A percentile compares a stretch with the other conserved stretches of the same genome.
These are phyloP conservation scores for Torrubiellomyces zombiae DNA, from an alignment of 2,329 filamentous ascomycete genomes.

Conservation along the genomic window DNA sequence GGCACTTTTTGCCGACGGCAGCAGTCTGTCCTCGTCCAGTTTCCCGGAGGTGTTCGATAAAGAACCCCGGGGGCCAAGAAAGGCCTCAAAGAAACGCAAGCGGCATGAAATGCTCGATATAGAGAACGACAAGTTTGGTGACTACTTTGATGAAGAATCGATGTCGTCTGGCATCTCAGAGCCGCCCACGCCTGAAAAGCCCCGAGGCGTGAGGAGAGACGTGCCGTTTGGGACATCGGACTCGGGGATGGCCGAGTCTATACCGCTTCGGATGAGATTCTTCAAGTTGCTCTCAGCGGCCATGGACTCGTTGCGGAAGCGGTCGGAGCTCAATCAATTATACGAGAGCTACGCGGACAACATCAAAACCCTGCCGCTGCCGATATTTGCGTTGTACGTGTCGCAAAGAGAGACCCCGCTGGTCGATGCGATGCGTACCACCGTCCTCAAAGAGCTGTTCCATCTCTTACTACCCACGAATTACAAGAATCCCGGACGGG, in stretches of 20 bases:
- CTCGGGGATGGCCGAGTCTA: constrained; percentile 30
- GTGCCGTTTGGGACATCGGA: constrained; percentile 8
- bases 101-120: constrained; percentile 32
- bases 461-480: constrained; percentile 25
- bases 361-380: constrained; percentile 40
- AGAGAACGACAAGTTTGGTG: constrained; percentile 41
- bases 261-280: constrained; percentile 45
- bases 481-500: constrained; percentile 22
- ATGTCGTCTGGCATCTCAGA: constrained; percentile 29
- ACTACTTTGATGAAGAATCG: constrained; percentile 43
- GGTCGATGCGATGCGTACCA: constrained; percentile 21
- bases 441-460: constrained; percentile 27
- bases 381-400: constrained; percentile 38
- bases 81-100: constrained; percentile 31
- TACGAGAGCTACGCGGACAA: constrained; percentile 41
- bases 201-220: constrained; percentile 9
- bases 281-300: constrained; percentile 37
- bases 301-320: constrained; percentile 26
- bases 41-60: constrained; percentile 53
- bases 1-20: constrained; percentile 52
- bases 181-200: constrained; percentile 26
- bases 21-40: constrained; percentile 29
- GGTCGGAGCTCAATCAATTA: constrained; percentile 30
- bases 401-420: constrained; percentile 19
- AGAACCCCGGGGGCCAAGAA: constrained; percentile 31